Evolutionary conservation across 176 grass and related monocot genomes (phyloP), one percentile per base, ranked within the genome.

Genomic region (Rhipidocladum racemiflorum): DNA sequence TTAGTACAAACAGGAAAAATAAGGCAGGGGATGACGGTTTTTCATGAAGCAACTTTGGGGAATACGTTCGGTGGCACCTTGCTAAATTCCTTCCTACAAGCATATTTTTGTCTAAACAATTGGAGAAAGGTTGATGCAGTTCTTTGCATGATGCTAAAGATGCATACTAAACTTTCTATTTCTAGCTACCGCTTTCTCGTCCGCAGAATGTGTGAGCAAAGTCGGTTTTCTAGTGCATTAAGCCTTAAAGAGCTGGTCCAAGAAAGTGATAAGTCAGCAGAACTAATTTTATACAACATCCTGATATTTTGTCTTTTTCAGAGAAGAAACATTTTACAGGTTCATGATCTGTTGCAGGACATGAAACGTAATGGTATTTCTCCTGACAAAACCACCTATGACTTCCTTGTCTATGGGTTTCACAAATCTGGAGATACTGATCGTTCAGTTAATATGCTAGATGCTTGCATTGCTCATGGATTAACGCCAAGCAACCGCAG

Each of bases 361-460:
- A 93, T 97, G 88, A 42, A 89, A 67, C n/a, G 5, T 79, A 90
- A 64, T 10, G 60, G 70, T 65, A 85, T 95, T 76, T 66, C 25
- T 75, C 90, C 64, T 54, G 92, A 98, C 76, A 90, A 88, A 72
- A 87, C 49, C 25, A 93, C 92, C 67, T 98, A 93, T 78, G 82
- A 97, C 82, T 97, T 97, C 75, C 92, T 97, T 86, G 72, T 94
- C 43, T 75, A 86, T 61, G 95, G 92, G 6, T 92, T 94, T 89
- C n/a, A 90, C 66, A 94, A 93, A 76, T 91, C 70, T 79, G 92
- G 90, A 88, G 75, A 94, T 84, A 73, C 74, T 1, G 6, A 60
- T 62, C 61, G 63, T 74, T 92, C 88, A 28, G 71, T 93, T 45
- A 93, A 84, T 82, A 77, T 80, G 86, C 83, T 97, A 72, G 57